phyloP scores from a whole-genome alignment of 2,329 filamentous ascomycete genomes.

The Fusarium nanum region DNA sequence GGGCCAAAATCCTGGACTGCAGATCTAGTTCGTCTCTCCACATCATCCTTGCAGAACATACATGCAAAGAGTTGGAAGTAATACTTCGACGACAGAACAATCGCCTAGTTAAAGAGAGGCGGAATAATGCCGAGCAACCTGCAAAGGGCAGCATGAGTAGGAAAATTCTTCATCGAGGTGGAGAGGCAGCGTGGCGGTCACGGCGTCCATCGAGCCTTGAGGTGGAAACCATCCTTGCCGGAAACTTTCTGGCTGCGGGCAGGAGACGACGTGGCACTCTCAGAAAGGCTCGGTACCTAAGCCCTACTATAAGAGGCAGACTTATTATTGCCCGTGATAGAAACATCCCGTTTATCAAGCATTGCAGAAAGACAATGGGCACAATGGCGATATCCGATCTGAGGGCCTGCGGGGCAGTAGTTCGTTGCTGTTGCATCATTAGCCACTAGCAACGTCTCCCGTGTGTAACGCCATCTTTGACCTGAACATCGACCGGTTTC shows the following conservation, averaged over 20 bases:
- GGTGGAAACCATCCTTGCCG: slow-evolving; percentile 43
- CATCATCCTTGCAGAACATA: slow-evolving; percentile 32
- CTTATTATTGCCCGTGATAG: slow-evolving; percentile 22
- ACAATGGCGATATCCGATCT: slow-evolving; percentile 29
- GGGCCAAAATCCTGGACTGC: slow-evolving; percentile 40
- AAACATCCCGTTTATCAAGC: slow-evolving; percentile 21
- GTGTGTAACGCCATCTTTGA: slow-evolving; percentile 29
- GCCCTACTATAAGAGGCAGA: slow-evolving; percentile 35
- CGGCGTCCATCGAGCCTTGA: slow-evolving; percentile 42
- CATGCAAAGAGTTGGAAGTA: slow-evolving; percentile 27
- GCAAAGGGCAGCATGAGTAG: slow-evolving; percentile 25
- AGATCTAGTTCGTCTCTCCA: slow-evolving; percentile 44
- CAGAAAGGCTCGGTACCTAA: slow-evolving; percentile 36
- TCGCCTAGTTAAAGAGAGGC: slow-evolving; percentile 16
- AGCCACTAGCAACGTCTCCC: slow-evolving; percentile 38
- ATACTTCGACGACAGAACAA: slow-evolving; percentile 25
- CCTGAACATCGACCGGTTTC: slow-evolving; percentile 19
- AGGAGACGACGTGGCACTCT: slow-evolving; percentile 43
- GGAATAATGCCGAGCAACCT: slow-evolving; percentile 23
- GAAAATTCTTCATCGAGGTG: slow-evolving; percentile 45
- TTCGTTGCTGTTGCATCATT: slow-evolving; percentile 35
- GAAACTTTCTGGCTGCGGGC: slow-evolving; percentile 34
- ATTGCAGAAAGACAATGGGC: slow-evolving; percentile 13
- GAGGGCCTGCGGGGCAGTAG: slow-evolving; percentile 24
- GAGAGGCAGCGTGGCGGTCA: slow-evolving; percentile 45